Conservation (phyloP, 2,329 filamentous ascomycete species). For the Botrytis pseudocinerea region DNA sequence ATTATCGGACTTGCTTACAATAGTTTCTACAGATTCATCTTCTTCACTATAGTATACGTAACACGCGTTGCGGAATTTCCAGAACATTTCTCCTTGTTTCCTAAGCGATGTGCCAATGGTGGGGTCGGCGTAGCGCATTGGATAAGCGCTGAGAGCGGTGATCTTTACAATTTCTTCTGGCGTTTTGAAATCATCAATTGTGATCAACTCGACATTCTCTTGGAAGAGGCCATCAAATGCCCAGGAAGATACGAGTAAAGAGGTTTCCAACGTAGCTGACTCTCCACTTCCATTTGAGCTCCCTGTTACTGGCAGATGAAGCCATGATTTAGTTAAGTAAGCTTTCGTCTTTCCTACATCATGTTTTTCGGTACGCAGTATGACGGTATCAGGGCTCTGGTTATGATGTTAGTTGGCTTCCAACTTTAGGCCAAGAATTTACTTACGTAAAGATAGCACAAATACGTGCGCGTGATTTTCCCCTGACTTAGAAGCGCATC, state of each 20-base stretch:
- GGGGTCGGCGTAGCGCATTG: conserved; percentile 20
- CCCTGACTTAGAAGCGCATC: conserved; percentile 17
- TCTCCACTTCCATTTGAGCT: not conserved
- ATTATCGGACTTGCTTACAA: not conserved
- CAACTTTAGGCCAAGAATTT: not conserved
- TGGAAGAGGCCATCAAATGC: conserved; percentile 21
- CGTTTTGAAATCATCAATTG: conserved; percentile 17
- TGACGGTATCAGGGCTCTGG: conserved; percentile 20
- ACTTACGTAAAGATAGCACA: conserved; percentile 20
- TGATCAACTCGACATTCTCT: conserved; percentile 9
- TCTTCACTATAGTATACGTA: conserved; percentile 22
- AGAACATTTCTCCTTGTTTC: conserved; percentile 24
- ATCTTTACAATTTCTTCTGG: conserved; percentile 18
- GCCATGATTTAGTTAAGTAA: conserved; percentile 21
- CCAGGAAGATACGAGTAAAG: conserved; percentile 21
- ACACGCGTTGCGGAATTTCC: conserved; percentile 19
- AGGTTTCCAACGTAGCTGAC: not conserved
- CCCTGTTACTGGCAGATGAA: not conserved
- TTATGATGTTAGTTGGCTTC: not conserved
- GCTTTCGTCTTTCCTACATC: conserved; percentile 8
- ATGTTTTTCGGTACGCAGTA: conserved; percentile 8
- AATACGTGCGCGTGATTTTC: conserved; percentile 16
- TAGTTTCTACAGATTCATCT: conserved; percentile 3
- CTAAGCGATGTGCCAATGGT: conserved; percentile 17
- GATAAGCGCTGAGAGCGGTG: conserved; percentile 15